A percentile compares a stretch with the other conserved stretches of the same genome.
Evolutionary conservation across 2,329 filamentous ascomycete genomes (phyloP).

Genomic region (Penicillium sp.): DNA sequence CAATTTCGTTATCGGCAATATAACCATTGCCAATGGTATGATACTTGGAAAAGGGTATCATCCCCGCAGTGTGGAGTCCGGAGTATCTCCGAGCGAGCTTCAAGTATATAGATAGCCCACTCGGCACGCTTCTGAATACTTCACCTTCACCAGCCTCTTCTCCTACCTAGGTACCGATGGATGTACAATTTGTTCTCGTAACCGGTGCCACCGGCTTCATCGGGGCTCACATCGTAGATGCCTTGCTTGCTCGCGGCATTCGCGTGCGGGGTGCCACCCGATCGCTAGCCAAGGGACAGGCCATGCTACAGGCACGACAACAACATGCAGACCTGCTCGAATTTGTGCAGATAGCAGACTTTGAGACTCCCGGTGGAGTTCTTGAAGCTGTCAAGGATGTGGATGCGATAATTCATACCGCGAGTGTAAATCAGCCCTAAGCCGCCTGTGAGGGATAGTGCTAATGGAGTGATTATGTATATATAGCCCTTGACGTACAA

Average conservation of each 20-base stretch:
- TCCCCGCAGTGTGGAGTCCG: no score
- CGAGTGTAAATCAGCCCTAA: constrained; percentile 8
- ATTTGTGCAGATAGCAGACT: constrained; percentile 12
- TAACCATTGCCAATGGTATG: no score
- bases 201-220: constrained; percentile 27
- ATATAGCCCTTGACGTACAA: constrained; percentile 10
- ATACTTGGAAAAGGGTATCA: no score
- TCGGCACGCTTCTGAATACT: no score
- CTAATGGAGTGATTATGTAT: no score
- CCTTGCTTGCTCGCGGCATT: constrained; percentile 16
- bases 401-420: constrained; percentile 11
- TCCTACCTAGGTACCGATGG: not conserved
- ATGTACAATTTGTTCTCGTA: constrained; percentile 17
- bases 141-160: no score
- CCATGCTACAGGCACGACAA: constrained; percentile 14
- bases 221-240: constrained; percentile 23
- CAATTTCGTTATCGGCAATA: no score
- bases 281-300: constrained; percentile 13
- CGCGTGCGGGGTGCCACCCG: constrained; percentile 15
- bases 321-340: constrained; percentile 5
- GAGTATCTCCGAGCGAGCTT: no score
- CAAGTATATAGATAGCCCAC: no score
- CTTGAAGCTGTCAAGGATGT: constrained; percentile 10
- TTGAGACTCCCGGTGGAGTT: constrained; percentile 3
- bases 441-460: no score